Evolutionary conservation across 2,329 filamentous ascomycete genomes (phyloP).

Genomic region (Fonsecaea monophora): DNA sequence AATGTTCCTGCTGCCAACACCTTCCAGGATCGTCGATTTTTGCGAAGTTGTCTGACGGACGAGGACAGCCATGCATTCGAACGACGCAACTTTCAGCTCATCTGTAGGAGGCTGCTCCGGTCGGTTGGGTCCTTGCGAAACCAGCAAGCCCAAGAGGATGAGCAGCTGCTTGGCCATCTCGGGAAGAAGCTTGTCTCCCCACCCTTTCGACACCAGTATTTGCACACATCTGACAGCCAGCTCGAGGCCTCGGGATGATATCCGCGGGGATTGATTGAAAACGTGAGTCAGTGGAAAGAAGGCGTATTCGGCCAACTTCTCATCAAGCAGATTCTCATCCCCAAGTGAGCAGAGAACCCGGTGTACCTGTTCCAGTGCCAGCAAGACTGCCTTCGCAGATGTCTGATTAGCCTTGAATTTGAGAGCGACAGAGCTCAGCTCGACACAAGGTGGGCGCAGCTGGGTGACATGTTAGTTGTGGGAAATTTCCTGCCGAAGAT

Average conservation of each 20-base stretch:
- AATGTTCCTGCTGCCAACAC: conserved; percentile 70
- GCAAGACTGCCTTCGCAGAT: conserved; percentile 55
- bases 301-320: conserved; percentile 87
- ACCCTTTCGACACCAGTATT: conserved; percentile 77
- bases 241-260: conserved; percentile 74
- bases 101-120: conserved; percentile 59
- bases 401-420: conserved; percentile 56
- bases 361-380: conserved; percentile 55
- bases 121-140: conserved; percentile 72
- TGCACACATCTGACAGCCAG: conserved; percentile 76
- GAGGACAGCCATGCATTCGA: conserved; percentile 71
- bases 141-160: conserved; percentile 80
- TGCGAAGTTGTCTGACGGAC: conserved; percentile 59
- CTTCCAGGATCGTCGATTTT: conserved; percentile 53
- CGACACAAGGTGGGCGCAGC: conserved; percentile 66
- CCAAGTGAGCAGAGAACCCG: conserved; percentile 49
- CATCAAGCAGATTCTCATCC: conserved; percentile 64
- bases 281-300: conserved; percentile 93
- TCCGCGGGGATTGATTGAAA: conserved; percentile 74
- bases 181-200: conserved; percentile 73
- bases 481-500: neutral
- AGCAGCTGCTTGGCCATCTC: conserved; percentile 83
- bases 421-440: conserved; percentile 62
- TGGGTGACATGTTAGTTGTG: conserved; percentile 35
- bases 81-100: conserved; percentile 75